Evolutionary conservation across 768 basidiomycete genomes (phyloP), one percentile per base, ranked within the genome.

Genomic region (Thelephora aurantiotincta): DNA sequence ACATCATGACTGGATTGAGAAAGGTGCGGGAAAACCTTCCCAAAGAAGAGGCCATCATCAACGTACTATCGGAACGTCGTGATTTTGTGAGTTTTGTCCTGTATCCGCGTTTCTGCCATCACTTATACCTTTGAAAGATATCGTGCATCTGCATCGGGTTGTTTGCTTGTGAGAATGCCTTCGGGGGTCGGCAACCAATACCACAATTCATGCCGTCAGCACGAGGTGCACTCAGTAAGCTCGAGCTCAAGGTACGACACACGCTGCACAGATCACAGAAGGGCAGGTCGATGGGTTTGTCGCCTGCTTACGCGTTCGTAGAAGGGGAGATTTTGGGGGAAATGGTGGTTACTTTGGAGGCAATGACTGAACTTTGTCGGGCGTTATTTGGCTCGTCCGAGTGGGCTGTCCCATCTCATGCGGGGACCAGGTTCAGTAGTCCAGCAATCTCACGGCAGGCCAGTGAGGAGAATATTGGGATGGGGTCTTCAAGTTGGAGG

Each of bases 161-260:
- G n/a, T 74, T 70, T 48, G 70, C 70, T 2, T 67, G 66, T 49
- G 71, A 74, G 50, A 67, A 72, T 30, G 70, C 68, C 2, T 73
- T 74, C 56, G 58, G 64, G 3, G 65, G 66, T 5, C 64, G 68
- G 23, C 69, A 70, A 48, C 66, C 70, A 11, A 60, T 74, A 14
- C 72, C 73, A 0, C 72, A 74, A 48, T 73, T 72, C 50, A 61
- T 74, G 6, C 73, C 73, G 2, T 73, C 70, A 3, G 57, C 67
- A 5, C 59, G 67, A 7, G 60, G 65, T 50, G 71, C 72, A 20
- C 55, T 68, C n/a, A 51, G 53, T 9, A 54, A 48, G 9, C 62
- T 74, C 2, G 61, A 64, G 45, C 51, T 48, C 5, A 57, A 60
- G 33, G 59, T 72, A 19, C 61, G 65, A 26, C 57, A 62, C 11